Evolutionary conservation across 2,329 filamentous ascomycete species (phyloP).

Genomic region (Chrysoporthe cubensis): DNA sequence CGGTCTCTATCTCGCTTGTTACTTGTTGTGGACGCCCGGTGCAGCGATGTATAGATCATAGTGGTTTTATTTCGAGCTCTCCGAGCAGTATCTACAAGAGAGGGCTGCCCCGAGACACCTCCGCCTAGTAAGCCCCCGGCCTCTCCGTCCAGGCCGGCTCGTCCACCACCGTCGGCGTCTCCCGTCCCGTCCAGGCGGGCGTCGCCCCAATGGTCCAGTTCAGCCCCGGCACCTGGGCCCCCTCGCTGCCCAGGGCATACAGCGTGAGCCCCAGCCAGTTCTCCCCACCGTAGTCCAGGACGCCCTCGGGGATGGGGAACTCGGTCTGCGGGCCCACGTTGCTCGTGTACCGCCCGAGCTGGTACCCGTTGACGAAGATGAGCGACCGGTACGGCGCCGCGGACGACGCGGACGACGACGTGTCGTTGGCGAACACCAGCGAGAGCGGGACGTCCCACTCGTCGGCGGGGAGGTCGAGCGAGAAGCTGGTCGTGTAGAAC

Average conservation of each 20-base stretch:
- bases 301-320: slow-evolving; percentile 70
- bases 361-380: slow-evolving; percentile 72
- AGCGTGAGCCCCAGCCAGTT: slow-evolving; percentile 70
- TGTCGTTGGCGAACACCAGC: slow-evolving; percentile 54
- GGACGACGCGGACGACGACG: slow-evolving; percentile 12
- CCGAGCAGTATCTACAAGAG: background rate
- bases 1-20: too few species aligned
- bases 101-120: background rate
- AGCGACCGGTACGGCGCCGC: slow-evolving; percentile 55
- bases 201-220: slow-evolving; percentile 35
- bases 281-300: slow-evolving; percentile 67
- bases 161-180: slow-evolving; percentile 40
- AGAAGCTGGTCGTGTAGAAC: slow-evolving; percentile 58
- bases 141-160: slow-evolving; percentile 47
- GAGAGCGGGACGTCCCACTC: slow-evolving; percentile 60
- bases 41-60: too few species aligned
- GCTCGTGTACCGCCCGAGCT: slow-evolving; percentile 59
- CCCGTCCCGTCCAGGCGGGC: slow-evolving; percentile 36
- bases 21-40: too few species aligned
- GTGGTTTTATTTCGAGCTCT: background rate
- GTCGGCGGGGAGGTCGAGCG: slow-evolving; percentile 53
- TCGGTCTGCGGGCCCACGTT: slow-evolving; percentile 70
- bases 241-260: slow-evolving; percentile 62
- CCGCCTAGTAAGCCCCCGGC: slow-evolving; percentile 48
- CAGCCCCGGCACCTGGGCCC: slow-evolving; percentile 56